These are phyloP conservation scores for Kwoniella botswanensis DNA, from an alignment of 768 basidiomycete genomes.

Conservation along the genomic window DNA sequence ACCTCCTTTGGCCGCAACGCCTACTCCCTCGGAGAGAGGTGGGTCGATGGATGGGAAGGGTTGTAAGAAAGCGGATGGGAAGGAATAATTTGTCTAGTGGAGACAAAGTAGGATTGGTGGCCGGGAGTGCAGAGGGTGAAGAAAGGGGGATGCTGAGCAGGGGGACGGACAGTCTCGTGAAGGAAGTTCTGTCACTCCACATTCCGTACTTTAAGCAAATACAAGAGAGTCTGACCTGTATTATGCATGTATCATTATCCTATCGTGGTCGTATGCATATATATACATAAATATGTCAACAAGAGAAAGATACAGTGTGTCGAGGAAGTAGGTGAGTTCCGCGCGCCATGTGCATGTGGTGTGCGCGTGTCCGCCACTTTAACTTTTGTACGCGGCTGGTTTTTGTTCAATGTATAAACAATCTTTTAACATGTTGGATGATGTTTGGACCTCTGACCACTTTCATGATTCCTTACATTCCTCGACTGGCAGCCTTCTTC, in stretches of 20 bases:
- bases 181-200: no score
- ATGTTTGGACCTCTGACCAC: constrained; percentile 1
- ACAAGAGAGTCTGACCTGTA: no score
- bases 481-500: neutral
- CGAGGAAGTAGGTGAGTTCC: no score
- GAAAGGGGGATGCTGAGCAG: neutral
- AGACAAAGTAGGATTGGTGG: no score
- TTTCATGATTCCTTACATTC: neutral
- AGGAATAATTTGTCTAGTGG: neutral
- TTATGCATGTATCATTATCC: no score
- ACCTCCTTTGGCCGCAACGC: constrained; percentile 28
- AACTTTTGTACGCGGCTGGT: constrained; percentile 13
- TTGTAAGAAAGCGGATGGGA: neutral
- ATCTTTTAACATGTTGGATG: constrained; percentile 1
- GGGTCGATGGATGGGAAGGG: constrained; percentile 12
- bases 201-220: no score
- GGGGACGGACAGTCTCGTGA: no score
- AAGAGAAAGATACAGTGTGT: no score
- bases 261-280: no score
- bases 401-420: neutral
- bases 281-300: no score
- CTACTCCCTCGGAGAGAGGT: constrained; percentile 9
- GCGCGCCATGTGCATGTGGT: constrained; percentile 4
- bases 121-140: neutral
- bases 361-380: constrained; percentile 2